phyloP scores from a whole-genome alignment of 139 green algal genomes.

The Picochlorum sp. region DNA sequence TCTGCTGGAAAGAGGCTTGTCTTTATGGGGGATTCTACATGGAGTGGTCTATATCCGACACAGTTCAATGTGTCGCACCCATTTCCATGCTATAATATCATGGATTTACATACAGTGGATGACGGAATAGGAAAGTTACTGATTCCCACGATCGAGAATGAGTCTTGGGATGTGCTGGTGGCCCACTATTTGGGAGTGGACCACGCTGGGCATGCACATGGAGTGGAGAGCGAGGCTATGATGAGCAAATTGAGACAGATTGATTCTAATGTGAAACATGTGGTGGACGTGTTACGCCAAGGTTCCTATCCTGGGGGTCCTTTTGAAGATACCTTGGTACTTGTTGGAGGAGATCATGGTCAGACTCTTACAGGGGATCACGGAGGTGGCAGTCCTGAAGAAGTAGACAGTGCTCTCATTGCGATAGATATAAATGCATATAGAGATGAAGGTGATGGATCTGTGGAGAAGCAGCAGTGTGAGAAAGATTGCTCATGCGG shows the following conservation, averaged over 20 bases:
- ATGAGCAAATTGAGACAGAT: constrained; percentile 75
- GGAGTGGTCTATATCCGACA: constrained; percentile 69
- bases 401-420: constrained; percentile 65
- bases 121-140: constrained; percentile 65
- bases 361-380: constrained; percentile 86
- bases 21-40: constrained; percentile 89
- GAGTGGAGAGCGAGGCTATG: constrained; percentile 63
- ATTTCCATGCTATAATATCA: constrained; percentile 89
- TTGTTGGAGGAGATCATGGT: constrained; percentile 92
- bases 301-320: constrained; percentile 27
- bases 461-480: constrained; percentile 2
- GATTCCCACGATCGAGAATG: constrained; percentile 18
- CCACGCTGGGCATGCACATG: constrained; percentile 84
- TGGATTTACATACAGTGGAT: constrained; percentile 92
- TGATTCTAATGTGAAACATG: constrained; percentile 51
- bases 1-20: constrained; percentile 35
- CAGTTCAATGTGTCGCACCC: constrained; percentile 46
- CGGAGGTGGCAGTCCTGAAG: constrained; percentile 77
- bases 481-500: constrained; percentile 20
- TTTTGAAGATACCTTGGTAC: constrained; percentile 65
- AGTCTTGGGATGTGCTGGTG: constrained; percentile 81
- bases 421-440: constrained; percentile 39
- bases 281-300: constrained; percentile 30
- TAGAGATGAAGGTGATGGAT: no score
- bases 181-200: constrained; percentile 92